Base-by-base conservation (phyloP, 2,329 filamentous ascomycete species). In the Acephala macrosclerotiorum region DNA sequence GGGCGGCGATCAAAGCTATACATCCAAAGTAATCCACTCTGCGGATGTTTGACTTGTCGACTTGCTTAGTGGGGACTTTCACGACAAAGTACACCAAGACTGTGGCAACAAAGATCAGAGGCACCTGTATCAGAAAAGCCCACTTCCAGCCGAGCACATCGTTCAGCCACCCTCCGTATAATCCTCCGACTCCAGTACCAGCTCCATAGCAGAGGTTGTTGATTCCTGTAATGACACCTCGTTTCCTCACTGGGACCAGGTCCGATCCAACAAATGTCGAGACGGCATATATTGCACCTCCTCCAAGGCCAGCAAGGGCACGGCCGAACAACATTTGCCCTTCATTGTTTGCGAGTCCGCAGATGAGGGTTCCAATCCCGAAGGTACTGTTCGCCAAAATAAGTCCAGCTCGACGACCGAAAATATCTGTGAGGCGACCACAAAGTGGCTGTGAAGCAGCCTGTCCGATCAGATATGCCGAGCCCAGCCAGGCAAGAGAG, bases 21-120 rank as follows among this genome's bases (percentile, higher is more conserved):
- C 91, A 90, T 2, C 92, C 92, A 0, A 90, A 77, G 71, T 92
- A 93, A 75, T 94, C 91, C 70, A 94, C 84, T 36, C 88, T 86
- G 22, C 80, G 79, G 8, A 87, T 79, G n/a, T 26, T 38, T 2
- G 68, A 40, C 29, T 59, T 55, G 82, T 80, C n/a, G n/a, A 29
- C 22, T 22, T 57, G 40, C 22, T 57, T 56, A 14, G 26, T n/a
- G 0, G 90, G 89, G 0, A 91, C 77, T 55, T 89, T 79, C 8
- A 93, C 81, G 40, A 84, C 80, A 11, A 88, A 72, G 55, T 83
- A 83, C 14, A 92, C 90, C 8, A 87, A 81, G 3, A 87, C 58
- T 70, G 91, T 87, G 1, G 90, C 90, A 1, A 89, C 60, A 7
- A 89, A 74, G 64, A 90, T 90, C 4, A 93, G 75, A 2, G 91